phyloP scores from a whole-genome alignment of 805 yeast species.

The Candida germanica region DNA sequence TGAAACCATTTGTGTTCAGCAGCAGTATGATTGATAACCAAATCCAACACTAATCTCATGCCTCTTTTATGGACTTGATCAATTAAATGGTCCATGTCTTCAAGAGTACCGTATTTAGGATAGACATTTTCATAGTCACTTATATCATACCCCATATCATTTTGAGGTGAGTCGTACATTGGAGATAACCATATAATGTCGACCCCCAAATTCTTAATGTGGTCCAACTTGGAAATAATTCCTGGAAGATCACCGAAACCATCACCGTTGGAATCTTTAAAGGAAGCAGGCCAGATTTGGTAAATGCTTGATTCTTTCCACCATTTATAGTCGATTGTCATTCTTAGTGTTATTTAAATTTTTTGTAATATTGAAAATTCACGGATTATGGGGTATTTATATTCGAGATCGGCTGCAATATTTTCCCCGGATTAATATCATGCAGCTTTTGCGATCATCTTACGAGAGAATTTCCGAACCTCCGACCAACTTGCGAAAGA shows the following conservation, averaged over 20 bases:
- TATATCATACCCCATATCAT: conserved; percentile 64
- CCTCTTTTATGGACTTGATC: conserved; percentile 46
- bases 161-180: conserved; percentile 56
- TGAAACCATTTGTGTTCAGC: conserved; percentile 56
- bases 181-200: conserved; percentile 59
- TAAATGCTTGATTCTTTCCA: conserved; percentile 58
- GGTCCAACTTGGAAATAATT: conserved; percentile 49
- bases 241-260: conserved; percentile 60
- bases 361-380: too few relatives aligned
- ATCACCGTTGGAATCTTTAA: conserved; percentile 57
- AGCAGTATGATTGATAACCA: conserved; percentile 60
- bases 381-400: too few relatives aligned
- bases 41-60: conserved; percentile 51
- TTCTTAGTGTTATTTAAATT: too few relatives aligned
- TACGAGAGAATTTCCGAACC: conserved; percentile 6
- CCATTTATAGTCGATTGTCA: conserved; percentile 29
- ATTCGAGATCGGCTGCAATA: too few relatives aligned
- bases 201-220: conserved; percentile 48
- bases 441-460: conserved; percentile 7
- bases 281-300: conserved; percentile 62
- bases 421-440: not conserved
- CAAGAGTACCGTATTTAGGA: conserved; percentile 52
- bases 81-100: conserved; percentile 49
- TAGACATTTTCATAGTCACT: conserved; percentile 51
- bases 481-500: too few relatives aligned